Evolutionary conservation across 441 rosid species (phyloP).

Genomic region (Populus hybrid): DNA sequence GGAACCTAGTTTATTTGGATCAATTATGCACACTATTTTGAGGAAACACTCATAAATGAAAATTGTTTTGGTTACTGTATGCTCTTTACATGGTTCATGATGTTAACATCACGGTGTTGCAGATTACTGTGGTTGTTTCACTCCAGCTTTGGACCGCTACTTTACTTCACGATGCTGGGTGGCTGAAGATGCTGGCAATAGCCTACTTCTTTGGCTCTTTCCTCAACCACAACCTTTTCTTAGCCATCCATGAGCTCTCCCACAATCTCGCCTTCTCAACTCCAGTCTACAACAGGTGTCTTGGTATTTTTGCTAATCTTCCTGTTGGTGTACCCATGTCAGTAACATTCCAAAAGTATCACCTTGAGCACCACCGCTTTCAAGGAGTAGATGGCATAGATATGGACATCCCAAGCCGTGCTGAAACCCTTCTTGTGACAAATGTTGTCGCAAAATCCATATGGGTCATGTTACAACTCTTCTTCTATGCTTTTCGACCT

Average conservation of each 20-base stretch:
- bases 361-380: constrained; percentile 88
- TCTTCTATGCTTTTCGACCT: constrained; percentile 82
- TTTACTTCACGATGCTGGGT: constrained; percentile 55
- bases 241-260: constrained; percentile 90
- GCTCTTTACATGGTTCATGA: background rate
- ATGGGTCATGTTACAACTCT: constrained; percentile 84
- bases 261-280: constrained; percentile 91
- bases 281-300: constrained; percentile 77
- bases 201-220: constrained; percentile 87
- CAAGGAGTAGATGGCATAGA: constrained; percentile 91
- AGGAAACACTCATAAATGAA: background rate
- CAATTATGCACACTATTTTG: no score
- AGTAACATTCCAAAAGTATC: constrained; percentile 87
- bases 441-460: constrained; percentile 58
- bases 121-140: constrained; percentile 62
- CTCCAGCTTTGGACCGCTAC: constrained; percentile 76
- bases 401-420: constrained; percentile 74
- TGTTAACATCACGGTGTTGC: constrained; percentile 26
- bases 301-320: constrained; percentile 85
- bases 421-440: constrained; percentile 61
- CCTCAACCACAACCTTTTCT: constrained; percentile 87
- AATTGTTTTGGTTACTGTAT: background rate
- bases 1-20: background rate
- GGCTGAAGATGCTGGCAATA: constrained; percentile 62
- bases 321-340: constrained; percentile 96